A percentile compares a stretch with the other conserved stretches of the same genome.
phyloP scores from a whole-genome alignment of 768 basidiomycete species.

The Dioszegia hungarica region DNA sequence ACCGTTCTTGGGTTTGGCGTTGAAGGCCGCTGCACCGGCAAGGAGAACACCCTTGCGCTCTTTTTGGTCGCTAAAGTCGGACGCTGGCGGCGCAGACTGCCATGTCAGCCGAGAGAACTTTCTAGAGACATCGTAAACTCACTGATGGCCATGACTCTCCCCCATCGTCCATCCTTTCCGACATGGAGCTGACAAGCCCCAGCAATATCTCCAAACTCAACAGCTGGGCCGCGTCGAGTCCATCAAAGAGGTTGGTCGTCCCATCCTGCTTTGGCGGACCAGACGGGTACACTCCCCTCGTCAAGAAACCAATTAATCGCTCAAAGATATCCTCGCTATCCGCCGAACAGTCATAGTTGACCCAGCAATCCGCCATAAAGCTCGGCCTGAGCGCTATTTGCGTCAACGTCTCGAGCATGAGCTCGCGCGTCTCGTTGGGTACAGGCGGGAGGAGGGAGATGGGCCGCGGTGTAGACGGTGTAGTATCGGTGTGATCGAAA shows the following conservation, averaged over 20 bases:
- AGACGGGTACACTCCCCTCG: slow-evolving; percentile 76
- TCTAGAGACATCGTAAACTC: slow-evolving; percentile 52
- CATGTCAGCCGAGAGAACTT: neutral
- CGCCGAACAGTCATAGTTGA: slow-evolving; percentile 94
- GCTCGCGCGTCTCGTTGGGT: slow-evolving; percentile 76
- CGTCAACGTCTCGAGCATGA: slow-evolving; percentile 80
- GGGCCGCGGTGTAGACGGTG: slow-evolving; percentile 48
- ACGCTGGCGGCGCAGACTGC: slow-evolving; percentile 1
- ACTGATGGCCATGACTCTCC: slow-evolving; percentile 58
- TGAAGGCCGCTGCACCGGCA: slow-evolving; percentile 79
- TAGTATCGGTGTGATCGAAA: slow-evolving; percentile 38
- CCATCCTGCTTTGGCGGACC: slow-evolving; percentile 60
- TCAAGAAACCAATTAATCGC: slow-evolving; percentile 72
- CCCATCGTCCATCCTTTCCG: slow-evolving; percentile 56
- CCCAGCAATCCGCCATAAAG: slow-evolving; percentile 93
- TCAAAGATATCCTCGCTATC: slow-evolving; percentile 97
- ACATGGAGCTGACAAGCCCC: slow-evolving; percentile 83
- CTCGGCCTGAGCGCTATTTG: slow-evolving; percentile 75
- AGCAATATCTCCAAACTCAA: slow-evolving; percentile 83
- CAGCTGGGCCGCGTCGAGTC: slow-evolving; percentile 66
- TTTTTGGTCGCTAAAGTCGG: slow-evolving; percentile 58
- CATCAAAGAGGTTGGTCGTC: slow-evolving; percentile 54
- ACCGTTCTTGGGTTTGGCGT: slow-evolving; percentile 85
- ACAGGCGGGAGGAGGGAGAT: slow-evolving; percentile 57
- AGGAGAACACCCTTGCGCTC: slow-evolving; percentile 81